Base-by-base conservation (phyloP, 352 stramenopile species). In the Phytopythium ostracodes region DNA sequence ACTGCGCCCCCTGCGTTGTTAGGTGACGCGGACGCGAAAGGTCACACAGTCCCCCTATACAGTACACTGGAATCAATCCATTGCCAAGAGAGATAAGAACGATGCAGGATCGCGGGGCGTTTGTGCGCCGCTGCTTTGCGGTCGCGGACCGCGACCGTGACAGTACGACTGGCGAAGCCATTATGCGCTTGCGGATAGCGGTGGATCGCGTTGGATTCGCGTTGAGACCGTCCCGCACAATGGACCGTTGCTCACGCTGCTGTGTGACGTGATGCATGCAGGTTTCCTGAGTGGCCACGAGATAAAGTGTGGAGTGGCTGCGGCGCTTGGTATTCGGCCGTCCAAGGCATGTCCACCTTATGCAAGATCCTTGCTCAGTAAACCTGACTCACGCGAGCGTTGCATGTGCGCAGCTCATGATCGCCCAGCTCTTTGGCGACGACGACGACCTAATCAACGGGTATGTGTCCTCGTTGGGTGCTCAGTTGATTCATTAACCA, bases 281-380 rank as follows among this genome's bases (percentile, higher is more conserved):
- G 81, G 79, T 2, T 65, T 65, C 40, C 67, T 92, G 43, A 29
- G 57, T 6, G 42, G 71, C 1, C 66, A 72, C 12, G 80, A 89
- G 12, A 67, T 89, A n/a, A 92, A 89, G n/a, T 89, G 80, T 43
- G 80, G 66, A 20, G 78, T 92, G 25, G 80, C 79, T 11, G 80
- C 82, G 2, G 75, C 80, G 25, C 62, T 92, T 5, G 79, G 82
- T 4, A 79, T 89, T 20, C 78, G 79, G 15, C 71, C 82, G 24
- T 92, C 82, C n/a, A 89, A 89, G 68, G 68, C 70, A 71, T 76
- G 65, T 3, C 52, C 22, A 2, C 11, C 35, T 9, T 5, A 24
- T 20, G 29, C 18, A 17, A 24, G 22, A n/a, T n/a, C n/a, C n/a
- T n/a, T n/a, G n/a, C n/a, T n/a, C n/a, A n/a, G n/a, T n/a, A n/a